These are phyloP conservation scores for Debaryomyces tyrocola DNA, from an alignment of 805 yeast genomes.

Conservation along the genomic window DNA sequence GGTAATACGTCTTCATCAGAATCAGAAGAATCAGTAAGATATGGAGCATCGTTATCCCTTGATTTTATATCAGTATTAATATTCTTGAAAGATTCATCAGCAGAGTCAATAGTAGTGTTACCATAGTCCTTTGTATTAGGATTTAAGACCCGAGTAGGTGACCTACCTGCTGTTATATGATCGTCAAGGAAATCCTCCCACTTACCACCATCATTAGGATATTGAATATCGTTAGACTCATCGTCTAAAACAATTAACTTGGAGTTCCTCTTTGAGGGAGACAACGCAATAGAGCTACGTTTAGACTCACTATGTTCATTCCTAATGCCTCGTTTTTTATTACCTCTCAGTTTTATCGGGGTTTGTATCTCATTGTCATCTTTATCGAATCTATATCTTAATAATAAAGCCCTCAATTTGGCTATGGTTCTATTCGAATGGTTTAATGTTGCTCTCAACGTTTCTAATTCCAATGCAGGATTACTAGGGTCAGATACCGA, in stretches of 20 bases:
- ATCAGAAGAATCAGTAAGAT: conserved; percentile 28
- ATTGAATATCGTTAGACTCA: conserved; percentile 18
- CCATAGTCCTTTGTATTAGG: background rate
- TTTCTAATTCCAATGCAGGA: conserved; percentile 60
- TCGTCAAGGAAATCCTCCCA: conserved; percentile 44
- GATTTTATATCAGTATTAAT: conserved; percentile 11
- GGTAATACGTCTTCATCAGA: background rate
- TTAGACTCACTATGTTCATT: conserved; percentile 7
- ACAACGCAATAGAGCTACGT: conserved; percentile 21
- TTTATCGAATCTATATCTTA: conserved; percentile 26
- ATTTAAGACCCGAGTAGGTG: conserved; percentile 23
- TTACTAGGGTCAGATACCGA: conserved; percentile 37
- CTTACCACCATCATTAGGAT: conserved; percentile 19
- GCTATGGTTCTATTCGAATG: conserved; percentile 65
- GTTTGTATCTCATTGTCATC: conserved; percentile 2
- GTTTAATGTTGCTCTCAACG: conserved; percentile 60
- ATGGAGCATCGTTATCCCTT: conserved; percentile 19
- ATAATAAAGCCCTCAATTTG: conserved; percentile 52
- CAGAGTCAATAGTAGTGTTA: conserved; percentile 4
- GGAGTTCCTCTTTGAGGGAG: conserved; percentile 39
- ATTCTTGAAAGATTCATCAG: conserved; percentile 13
- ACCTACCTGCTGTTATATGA: conserved; percentile 13
- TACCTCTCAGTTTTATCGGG: conserved; percentile 8
- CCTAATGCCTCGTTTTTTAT: conserved; percentile 12
- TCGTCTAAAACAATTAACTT: conserved; percentile 30